phyloP scores from a whole-genome alignment of 2,329 filamentous ascomycete genomes.

The Byssochlamys sp. region DNA sequence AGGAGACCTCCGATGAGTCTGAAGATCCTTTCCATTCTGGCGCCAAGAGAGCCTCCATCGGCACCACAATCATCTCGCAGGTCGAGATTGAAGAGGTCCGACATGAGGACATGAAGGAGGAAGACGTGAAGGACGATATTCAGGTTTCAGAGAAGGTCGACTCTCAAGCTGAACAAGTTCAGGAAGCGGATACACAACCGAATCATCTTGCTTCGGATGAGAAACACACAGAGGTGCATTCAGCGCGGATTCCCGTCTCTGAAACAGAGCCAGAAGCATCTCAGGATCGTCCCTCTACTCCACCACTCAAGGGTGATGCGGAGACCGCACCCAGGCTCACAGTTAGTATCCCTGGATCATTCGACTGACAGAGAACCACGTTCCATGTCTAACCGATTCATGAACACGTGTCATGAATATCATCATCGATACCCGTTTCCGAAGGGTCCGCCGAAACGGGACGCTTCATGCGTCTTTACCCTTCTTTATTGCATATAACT shows the following conservation, averaged over 20 bases:
- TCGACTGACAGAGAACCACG: not conserved
- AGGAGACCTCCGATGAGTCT: not conserved
- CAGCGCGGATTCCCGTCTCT: not conserved
- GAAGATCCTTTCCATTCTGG: conserved; percentile 12
- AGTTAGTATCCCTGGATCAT: not conserved
- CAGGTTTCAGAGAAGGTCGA: not conserved
- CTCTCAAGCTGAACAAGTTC: not conserved
- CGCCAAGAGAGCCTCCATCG: conserved; percentile 9
- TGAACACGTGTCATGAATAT: not conserved
- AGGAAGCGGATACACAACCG: not conserved
- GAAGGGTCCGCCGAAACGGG: not conserved
- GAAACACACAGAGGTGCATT: not conserved
- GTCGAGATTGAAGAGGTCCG: conserved; percentile 3
- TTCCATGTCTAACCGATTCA: not conserved
- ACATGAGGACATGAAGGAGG: not conserved
- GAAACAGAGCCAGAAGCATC: not conserved
- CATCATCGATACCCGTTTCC: not conserved
- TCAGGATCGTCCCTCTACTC: not conserved
- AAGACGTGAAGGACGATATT: not conserved
- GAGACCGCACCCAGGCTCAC: not conserved
- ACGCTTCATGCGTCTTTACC: not conserved
- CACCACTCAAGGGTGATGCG: not conserved
- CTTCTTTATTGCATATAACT: not conserved
- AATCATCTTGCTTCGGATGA: not conserved
- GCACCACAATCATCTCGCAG: conserved; percentile 7